Evolutionary conservation across 345 rosid genomes (phyloP).

Genomic region (Eucalyptus marginata): DNA sequence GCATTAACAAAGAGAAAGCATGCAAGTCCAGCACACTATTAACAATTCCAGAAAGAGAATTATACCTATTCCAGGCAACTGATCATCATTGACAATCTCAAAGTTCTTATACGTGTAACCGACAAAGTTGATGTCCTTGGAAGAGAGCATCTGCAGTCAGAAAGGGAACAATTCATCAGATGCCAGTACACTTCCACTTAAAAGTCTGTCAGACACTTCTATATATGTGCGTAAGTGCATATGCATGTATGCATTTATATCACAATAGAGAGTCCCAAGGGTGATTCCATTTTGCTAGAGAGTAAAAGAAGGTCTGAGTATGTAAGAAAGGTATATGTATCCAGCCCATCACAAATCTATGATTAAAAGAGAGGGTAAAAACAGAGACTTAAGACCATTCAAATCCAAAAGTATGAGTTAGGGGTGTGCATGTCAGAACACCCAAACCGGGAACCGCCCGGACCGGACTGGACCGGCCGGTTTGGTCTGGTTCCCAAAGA

Average conservation of each 20-base stretch:
- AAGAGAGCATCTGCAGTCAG: constrained; percentile 77
- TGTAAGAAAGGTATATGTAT: neutral
- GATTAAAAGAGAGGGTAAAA: neutral
- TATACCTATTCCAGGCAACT: constrained; percentile 86
- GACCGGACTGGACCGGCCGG: no score
- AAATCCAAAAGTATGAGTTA: neutral
- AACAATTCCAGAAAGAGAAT: neutral
- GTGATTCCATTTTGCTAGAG: neutral
- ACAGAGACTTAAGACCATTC: neutral
- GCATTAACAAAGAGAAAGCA: neutral
- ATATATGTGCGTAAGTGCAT: neutral
- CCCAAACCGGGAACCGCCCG: no score
- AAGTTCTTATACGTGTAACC: constrained; percentile 98
- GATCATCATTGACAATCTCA: constrained; percentile 83
- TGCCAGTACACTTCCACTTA: neutral
- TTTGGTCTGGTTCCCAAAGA: no score
- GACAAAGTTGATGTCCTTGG: constrained; percentile 93
- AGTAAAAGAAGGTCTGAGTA: neutral
- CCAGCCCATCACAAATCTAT: neutral
- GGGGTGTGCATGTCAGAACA: no score
- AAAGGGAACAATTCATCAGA: neutral
- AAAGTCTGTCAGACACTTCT: neutral
- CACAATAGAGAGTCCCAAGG: neutral
- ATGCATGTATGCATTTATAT: neutral
- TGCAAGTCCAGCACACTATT: neutral